Conservation (phyloP, 495 filamentous ascomycete species). For the Hypoxylon intermedium region DNA sequence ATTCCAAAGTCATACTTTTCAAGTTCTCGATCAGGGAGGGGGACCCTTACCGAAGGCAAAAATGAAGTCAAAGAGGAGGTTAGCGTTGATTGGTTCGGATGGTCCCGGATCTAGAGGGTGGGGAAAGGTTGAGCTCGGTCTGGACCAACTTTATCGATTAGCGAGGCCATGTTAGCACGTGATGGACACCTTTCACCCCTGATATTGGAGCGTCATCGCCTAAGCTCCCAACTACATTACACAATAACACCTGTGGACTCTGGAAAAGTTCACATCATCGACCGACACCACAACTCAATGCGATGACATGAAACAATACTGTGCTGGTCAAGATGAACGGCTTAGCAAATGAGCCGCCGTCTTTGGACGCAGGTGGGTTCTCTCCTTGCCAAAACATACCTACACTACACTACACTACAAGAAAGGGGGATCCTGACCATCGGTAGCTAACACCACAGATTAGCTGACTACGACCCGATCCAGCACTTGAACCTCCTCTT, state of each 20-base stretch:
- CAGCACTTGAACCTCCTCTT: conserved; percentile 94
- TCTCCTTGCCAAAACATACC: neutral
- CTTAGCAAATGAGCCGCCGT: conserved; percentile 46
- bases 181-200: too few species aligned
- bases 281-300: conserved; percentile 11
- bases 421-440: conserved; percentile 17
- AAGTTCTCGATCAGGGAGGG: too few species aligned
- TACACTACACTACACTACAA: too few species aligned
- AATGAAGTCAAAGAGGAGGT: conserved; percentile 8
- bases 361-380: conserved; percentile 59
- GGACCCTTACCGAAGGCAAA: conserved; percentile 1
- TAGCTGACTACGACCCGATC: conserved; percentile 93
- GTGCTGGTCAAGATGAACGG: conserved; percentile 52
- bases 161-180: neutral
- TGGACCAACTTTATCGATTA: conserved; percentile 21
- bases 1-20: too few species aligned
- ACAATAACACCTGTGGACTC: neutral
- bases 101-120: conserved; percentile 12
- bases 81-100: conserved; percentile 23
- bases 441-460: conserved; percentile 41
- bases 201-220: conserved; percentile 8
- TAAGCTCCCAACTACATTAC: neutral
- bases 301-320: conserved; percentile 1
- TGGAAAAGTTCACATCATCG: neutral
- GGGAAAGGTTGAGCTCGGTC: conserved; percentile 7